Base-by-base conservation (phyloP, 164 flowering plant genomes). In the Vitis riparia region DNA sequence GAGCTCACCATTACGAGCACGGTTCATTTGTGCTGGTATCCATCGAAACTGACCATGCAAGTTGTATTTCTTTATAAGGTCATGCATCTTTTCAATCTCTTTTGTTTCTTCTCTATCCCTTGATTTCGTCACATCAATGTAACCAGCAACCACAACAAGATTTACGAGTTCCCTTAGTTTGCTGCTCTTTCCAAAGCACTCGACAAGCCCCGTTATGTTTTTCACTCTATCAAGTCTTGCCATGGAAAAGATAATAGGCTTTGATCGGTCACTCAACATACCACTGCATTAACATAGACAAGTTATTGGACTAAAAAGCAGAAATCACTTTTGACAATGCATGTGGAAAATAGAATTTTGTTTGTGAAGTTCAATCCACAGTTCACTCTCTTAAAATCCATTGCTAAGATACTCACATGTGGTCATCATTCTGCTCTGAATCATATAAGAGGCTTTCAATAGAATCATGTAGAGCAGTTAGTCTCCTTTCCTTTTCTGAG, bases 221-320 rank as follows among this genome's bases (percentile, higher is more conserved):
- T 95, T 95, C 69, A 95, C 99, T 12, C 76, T 78, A 74, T 95
- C 98, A 61, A 95, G 91, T 85, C 99, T 90, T 51, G 99, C 99
- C 99, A 93, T 93, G 50, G 99, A 91, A 76, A 90, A 95, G 59
- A 95, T 81, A 11, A 95, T 82, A 73, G 99, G 97, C 78, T 93
- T 95, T 30, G 99, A 88, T 23, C 71, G 84, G 71, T 95, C 99
- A 69, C 73, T 84, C 75, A 95, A 66, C 14, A 51, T 72, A 68
- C 99, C 93, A 66, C 98, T 95, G 93, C 73, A 79, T 13, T 58
- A 67, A 68, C 8, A 64, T 59, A 27, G 56, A 59, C 37, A 55
- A 14, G 47, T 19, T 11, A 16, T 44, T 9, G 57, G 32, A 65
- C 44, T 37, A 37, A 37, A 23, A 2, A 37, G 6, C 44, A 37